Base-by-base conservation (phyloP, 116 monocot genomes). In the Trichopus zeylanicus region DNA sequence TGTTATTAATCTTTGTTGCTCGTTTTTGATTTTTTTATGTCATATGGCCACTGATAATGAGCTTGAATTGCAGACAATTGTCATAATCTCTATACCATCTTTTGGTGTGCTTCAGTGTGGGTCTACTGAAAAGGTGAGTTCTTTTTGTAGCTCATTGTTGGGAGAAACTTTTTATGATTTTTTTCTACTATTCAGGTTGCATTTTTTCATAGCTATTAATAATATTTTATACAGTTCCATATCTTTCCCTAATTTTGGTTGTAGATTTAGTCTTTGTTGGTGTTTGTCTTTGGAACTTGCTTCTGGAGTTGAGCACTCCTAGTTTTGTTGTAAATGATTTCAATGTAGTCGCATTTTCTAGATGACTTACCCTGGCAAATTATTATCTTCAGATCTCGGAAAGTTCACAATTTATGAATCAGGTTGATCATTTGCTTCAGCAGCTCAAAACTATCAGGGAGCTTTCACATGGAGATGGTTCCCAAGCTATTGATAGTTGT, bases 71-170 rank as follows among this genome's bases (percentile, higher is more conserved):
- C 76, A 94, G 94, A 94, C 89, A n/a, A 74, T 81, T 57, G 83
- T 66, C 19, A 62, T 89, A 5, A 60, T 86, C 63, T 68, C 86
- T 63, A 54, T 81, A 34, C 83, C 67, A 23, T 73, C 68, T 10
- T 64, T 81, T 26, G 89, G 86, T 35, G 86, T 86, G 21, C 56
- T 72, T 62, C 83, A 86, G 60, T 86, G 89, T 73, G 89, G 94
- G 42, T 89, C 86, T 52, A 63, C 70, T 7, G 34, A 75, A 31
- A 89, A 83, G 83, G 94, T 89, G 29, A 52, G 82, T 73, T 2
- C 3, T 73, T 20, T 27, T 22, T 42, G 4, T 42, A 16, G 13
- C n/a, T 15, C 18, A n/a, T n/a, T n/a, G n/a, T n/a, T 42, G 42
- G n/a, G 42, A n/a, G n/a, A 42, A 3, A 42, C 13, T 15, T 42